Percentiles rank a stretch among this genome's conserved stretches.
These are phyloP conservation scores for Yamadazyma endophytica DNA, from an alignment of 805 yeast species.

Conservation along the genomic window DNA sequence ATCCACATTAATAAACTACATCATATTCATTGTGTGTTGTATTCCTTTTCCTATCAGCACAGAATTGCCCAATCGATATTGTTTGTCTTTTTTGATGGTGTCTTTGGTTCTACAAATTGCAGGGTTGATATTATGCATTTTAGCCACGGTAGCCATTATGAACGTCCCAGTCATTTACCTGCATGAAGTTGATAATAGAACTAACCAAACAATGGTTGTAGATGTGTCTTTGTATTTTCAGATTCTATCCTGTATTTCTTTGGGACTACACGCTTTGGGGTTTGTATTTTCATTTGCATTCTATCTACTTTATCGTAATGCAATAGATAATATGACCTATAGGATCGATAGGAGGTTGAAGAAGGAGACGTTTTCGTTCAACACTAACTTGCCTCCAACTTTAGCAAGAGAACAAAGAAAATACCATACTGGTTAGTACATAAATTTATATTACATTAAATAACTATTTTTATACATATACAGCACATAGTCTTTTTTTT, in stretches of 20 bases:
- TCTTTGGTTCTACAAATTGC: constrained; percentile 16
- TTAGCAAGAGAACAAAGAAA: constrained; percentile 3
- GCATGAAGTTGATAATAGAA: constrained; percentile 14
- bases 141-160: constrained; percentile 17
- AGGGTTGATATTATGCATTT: constrained; percentile 15
- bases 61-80: constrained; percentile 4
- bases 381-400: constrained; percentile 6
- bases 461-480: background rate
- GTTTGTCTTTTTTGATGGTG: constrained; percentile 1
- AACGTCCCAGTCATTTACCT: constrained; percentile 20
- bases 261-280: constrained; percentile 14
- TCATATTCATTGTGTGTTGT: constrained; percentile 13
- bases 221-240: constrained; percentile 29
- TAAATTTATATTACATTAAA: background rate
- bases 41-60: constrained; percentile 18
- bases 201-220: constrained; percentile 11
- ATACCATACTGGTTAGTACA: constrained; percentile 3
- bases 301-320: constrained; percentile 9
- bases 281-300: constrained; percentile 9
- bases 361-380: background rate
- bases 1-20: constrained; percentile 15
- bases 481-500: background rate
- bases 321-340: constrained; percentile 18
- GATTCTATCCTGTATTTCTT: constrained; percentile 14
- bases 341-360: constrained; percentile 14